Evolutionary conservation across 148 eudicot genomes (phyloP).

Genomic region (Vaccinium macrocarpon): DNA sequence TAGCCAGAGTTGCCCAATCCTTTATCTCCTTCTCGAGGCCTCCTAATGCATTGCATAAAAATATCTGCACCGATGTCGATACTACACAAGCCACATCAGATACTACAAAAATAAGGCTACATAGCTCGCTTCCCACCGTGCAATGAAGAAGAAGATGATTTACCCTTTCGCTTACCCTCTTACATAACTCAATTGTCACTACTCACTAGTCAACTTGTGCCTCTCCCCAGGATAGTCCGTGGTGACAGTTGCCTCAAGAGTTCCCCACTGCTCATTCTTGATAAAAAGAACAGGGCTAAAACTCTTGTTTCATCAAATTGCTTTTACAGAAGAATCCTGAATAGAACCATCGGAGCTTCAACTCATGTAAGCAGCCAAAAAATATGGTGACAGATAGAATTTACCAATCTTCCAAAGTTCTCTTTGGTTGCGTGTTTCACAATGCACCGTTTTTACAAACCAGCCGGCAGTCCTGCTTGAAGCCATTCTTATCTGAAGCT

Average conservation of each 20-base stretch:
- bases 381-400: neutral
- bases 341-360: neutral
- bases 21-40: too few relatives aligned
- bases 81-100: neutral
- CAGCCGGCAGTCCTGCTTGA: neutral
- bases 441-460: neutral
- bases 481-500: neutral
- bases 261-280: neutral
- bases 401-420: neutral
- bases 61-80: neutral
- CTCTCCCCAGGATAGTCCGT: neutral
- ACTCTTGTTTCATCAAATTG: neutral
- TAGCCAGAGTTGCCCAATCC: too few relatives aligned
- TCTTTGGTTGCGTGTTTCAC: neutral
- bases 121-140: too few relatives aligned
- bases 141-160: neutral
- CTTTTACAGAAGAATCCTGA: neutral
- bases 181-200: neutral
- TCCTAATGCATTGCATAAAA: too few relatives aligned
- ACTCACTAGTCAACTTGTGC: neutral
- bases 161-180: neutral
- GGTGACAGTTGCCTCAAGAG: neutral
- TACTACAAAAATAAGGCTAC: too few relatives aligned
- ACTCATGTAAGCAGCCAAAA: neutral
- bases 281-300: neutral